These are phyloP conservation scores for Globisporangium takayamanum DNA, from an alignment of 352 stramenopile genomes.

Conservation along the genomic window DNA sequence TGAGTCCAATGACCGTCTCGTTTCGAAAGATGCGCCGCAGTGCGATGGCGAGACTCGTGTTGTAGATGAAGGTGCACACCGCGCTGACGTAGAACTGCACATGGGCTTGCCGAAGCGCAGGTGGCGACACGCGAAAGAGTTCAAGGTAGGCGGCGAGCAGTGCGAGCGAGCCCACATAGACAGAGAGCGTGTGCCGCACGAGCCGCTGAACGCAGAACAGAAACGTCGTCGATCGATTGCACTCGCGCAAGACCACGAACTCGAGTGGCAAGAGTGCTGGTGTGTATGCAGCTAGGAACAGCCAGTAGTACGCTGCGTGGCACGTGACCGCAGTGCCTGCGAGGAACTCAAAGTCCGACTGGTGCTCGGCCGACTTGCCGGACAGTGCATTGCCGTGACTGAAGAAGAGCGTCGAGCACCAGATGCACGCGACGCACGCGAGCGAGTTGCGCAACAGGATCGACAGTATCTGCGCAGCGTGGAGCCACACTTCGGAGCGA, in stretches of 20 bases:
- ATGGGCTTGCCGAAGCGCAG: too few relatives aligned
- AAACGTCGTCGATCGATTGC: too few relatives aligned
- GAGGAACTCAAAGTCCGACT: slow-evolving; percentile 20
- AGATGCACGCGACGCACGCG: slow-evolving; percentile 13
- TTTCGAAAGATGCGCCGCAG: not conserved
- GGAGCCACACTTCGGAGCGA: slow-evolving; percentile 6
- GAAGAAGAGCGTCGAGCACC: slow-evolving; percentile 15
- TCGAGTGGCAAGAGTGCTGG: not conserved
- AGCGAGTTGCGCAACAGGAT: slow-evolving; percentile 19
- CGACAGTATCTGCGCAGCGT: slow-evolving; percentile 10
- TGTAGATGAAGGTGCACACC: not conserved
- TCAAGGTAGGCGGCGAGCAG: too few relatives aligned
- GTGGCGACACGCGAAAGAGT: too few relatives aligned
- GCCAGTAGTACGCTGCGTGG: slow-evolving; percentile 4
- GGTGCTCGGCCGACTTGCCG: slow-evolving; percentile 13
- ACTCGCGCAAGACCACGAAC: slow-evolving; percentile 10
- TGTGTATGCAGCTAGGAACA: slow-evolving; percentile 6
- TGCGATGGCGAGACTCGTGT: not conserved
- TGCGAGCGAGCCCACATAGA: too few relatives aligned
- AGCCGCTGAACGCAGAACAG: too few relatives aligned
- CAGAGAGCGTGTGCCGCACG: too few relatives aligned
- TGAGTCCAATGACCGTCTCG: not conserved
- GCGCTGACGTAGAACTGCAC: not conserved
- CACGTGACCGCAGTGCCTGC: slow-evolving; percentile 18
- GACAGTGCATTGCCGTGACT: slow-evolving; percentile 24